These are phyloP conservation scores for Pichia ethanolica DNA, from an alignment of 805 yeast species.

Conservation along the genomic window DNA sequence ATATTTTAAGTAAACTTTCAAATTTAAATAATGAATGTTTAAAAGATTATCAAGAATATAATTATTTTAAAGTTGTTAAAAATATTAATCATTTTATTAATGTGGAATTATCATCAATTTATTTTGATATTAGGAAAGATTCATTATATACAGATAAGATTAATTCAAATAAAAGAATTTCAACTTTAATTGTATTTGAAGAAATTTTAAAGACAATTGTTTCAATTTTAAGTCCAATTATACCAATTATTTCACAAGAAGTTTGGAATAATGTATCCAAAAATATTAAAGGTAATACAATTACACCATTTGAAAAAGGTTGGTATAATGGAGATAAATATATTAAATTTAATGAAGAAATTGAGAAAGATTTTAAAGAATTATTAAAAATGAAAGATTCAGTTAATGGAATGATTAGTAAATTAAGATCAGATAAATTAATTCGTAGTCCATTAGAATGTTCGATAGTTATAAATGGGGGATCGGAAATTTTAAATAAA, in stretches of 20 bases:
- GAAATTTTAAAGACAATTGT: constrained; percentile 54
- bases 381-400: constrained; percentile 43
- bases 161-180: constrained; percentile 42
- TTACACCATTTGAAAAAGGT: constrained; percentile 43
- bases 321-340: constrained; percentile 29
- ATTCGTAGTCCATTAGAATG: constrained; percentile 57
- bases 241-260: constrained; percentile 83
- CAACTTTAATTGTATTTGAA: constrained; percentile 58
- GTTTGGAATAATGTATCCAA: constrained; percentile 61
- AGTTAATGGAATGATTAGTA: constrained; percentile 47
- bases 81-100: constrained; percentile 66
- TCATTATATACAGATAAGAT: constrained; percentile 63
- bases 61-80: constrained; percentile 65
- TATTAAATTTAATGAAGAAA: constrained; percentile 17
- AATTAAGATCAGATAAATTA: constrained; percentile 39
- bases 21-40: constrained; percentile 36
- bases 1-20: constrained; percentile 48
- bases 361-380: constrained; percentile 38
- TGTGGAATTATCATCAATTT: constrained; percentile 67
- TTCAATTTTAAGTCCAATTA: constrained; percentile 68
- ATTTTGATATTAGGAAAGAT: constrained; percentile 84
- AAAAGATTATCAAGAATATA: constrained; percentile 45
- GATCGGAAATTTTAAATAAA: constrained; percentile 14
- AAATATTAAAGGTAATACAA: constrained; percentile 17
- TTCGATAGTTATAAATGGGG: constrained; percentile 32